phyloP scores from a whole-genome alignment of 2,329 filamentous ascomycete species.

The Aspergillus arachidicola region DNA sequence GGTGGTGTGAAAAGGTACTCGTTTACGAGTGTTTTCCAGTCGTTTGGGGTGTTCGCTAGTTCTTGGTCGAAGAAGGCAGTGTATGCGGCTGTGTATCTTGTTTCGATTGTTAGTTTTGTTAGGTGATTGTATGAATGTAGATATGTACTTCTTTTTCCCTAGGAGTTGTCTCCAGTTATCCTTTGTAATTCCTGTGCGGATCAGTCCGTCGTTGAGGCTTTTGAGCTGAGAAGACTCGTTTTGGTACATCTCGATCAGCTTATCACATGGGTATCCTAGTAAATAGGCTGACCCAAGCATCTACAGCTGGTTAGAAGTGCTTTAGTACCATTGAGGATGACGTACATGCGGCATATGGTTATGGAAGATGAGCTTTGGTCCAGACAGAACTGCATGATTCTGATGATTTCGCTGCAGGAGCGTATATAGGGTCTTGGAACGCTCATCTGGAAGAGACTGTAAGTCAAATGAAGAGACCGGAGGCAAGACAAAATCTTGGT shows the following conservation, averaged over 20 bases:
- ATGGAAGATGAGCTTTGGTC: neutral
- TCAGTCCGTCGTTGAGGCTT: neutral
- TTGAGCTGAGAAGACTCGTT: neutral
- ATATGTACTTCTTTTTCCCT: neutral
- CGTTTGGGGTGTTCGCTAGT: neutral
- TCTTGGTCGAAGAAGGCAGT: neutral
- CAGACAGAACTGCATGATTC: no score
- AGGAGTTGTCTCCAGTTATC: neutral
- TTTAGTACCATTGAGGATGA: neutral
- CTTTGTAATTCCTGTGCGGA: neutral
- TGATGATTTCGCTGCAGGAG: neutral
- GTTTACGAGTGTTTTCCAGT: neutral
- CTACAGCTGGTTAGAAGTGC: neutral
- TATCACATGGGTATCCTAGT: neutral
- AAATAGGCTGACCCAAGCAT: neutral
- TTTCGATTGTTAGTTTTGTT: neutral
- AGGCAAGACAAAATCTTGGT: neutral
- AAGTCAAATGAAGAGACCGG: neutral
- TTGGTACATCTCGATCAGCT: neutral
- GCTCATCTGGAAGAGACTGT: neutral
- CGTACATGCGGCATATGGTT: neutral
- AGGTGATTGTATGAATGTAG: neutral
- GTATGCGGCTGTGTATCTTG: neutral
- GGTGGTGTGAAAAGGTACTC: neutral
- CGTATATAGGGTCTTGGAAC: neutral